Percentiles rank a stretch among this genome's conserved stretches.
Conservation (phyloP, 495 filamentous ascomycete genomes). For the Daldinia grandis region DNA sequence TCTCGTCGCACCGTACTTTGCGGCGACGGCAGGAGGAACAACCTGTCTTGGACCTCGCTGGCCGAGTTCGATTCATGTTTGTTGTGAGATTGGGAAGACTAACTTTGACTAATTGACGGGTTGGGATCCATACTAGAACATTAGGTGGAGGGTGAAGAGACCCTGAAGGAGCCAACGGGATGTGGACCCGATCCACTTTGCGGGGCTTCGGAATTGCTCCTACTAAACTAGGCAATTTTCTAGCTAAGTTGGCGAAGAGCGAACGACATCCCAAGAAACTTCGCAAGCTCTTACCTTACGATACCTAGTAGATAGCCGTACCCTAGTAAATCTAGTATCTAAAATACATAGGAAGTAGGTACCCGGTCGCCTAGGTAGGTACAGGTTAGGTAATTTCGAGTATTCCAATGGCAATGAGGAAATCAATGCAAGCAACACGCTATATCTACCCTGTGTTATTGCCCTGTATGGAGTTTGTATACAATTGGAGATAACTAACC, state of each 20-base stretch:
- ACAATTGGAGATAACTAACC: not conserved
- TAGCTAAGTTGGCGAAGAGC: not conserved
- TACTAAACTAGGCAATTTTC: not conserved
- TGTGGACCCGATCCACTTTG: not conserved
- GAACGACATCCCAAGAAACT: not conserved
- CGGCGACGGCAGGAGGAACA: conserved; percentile 64
- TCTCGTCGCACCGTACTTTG: conserved; percentile 66
- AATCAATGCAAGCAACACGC: not conserved
- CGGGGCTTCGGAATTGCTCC: not conserved
- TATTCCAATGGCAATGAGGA: not conserved
- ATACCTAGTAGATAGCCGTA: not conserved
- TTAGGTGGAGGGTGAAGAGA: not conserved
- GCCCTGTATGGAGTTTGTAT: not conserved
- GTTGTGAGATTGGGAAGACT: conserved; percentile 11
- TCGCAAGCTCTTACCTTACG: not conserved
- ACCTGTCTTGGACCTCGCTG: conserved; percentile 33
- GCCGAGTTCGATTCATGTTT: conserved; percentile 32
- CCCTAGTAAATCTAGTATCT: not conserved
- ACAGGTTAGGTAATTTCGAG: not conserved
- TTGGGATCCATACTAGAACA: not conserved
- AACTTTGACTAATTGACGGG: conserved; percentile 9
- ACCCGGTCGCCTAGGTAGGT: not conserved
- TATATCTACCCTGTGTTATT: not conserved
- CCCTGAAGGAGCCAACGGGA: conserved; percentile 11
- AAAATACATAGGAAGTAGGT: not conserved